A percentile compares a stretch with the other conserved stretches of the same genome.
These are phyloP conservation scores for Colletotrichum plurivorum DNA, from an alignment of 2,329 filamentous ascomycete species.

Conservation along the genomic window DNA sequence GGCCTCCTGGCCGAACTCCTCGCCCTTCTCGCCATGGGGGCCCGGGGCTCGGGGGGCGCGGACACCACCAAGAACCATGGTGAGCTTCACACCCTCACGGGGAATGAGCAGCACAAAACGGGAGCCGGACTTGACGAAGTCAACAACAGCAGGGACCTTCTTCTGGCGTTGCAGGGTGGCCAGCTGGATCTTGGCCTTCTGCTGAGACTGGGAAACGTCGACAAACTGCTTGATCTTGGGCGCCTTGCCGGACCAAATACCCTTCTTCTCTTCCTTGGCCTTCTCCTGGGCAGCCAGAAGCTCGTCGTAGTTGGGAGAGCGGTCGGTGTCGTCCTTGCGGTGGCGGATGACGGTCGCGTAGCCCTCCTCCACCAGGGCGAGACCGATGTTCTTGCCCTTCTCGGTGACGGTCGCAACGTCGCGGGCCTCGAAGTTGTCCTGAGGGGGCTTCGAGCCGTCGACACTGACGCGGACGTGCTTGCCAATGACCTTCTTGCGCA, in stretches of 20 bases:
- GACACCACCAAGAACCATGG: conserved; percentile 93
- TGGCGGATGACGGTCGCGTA: conserved; percentile 96
- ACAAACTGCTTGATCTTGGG: conserved; percentile 86
- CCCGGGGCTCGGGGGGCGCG: conserved; percentile 90
- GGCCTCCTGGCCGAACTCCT: conserved; percentile 96
- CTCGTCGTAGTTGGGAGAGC: conserved; percentile 94
- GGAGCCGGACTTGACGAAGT: conserved; percentile 98
- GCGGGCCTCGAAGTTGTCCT: conserved; percentile 91
- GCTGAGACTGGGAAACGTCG: conserved; percentile 91
- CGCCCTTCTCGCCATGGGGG: conserved; percentile 80
- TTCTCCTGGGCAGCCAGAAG: conserved; percentile 83
- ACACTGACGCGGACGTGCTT: conserved; percentile 93
- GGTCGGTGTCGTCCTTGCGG: conserved; percentile 93
- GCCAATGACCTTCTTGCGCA: conserved; percentile 93
- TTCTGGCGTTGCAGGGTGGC: conserved; percentile 90
- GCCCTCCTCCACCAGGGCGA: conserved; percentile 90
- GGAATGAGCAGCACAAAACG: conserved; percentile 94
- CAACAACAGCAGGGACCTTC: conserved; percentile 92
- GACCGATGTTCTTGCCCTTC: conserved; percentile 88
- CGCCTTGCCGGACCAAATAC: conserved; percentile 94
- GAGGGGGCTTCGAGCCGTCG: conserved; percentile 91
- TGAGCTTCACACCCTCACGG: conserved; percentile 93
- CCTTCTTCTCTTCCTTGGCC: conserved; percentile 90
- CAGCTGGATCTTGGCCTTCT: conserved; percentile 96
- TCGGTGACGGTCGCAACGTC: conserved; percentile 92